phyloP scores from a whole-genome alignment of 345 rosid species.

The Anacardium occidentale region DNA sequence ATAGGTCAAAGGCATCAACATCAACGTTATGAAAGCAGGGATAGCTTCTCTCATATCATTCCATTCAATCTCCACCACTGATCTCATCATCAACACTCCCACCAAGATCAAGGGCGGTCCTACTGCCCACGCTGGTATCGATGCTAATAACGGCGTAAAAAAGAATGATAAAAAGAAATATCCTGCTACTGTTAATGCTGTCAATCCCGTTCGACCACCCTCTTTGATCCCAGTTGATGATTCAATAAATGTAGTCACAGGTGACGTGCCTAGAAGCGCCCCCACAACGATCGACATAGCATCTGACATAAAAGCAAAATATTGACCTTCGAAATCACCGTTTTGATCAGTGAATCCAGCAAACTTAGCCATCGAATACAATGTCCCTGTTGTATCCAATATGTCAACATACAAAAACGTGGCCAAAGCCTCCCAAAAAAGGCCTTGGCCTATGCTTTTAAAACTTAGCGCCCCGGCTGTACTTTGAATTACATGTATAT shows the following conservation, averaged over 20 bases:
- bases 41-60: slow-evolving; percentile 89
- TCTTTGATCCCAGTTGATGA: slow-evolving; percentile 91
- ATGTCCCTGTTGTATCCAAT: slow-evolving; percentile 81
- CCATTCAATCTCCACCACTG: too few relatives aligned
- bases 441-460: slow-evolving; percentile 48
- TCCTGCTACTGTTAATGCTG: slow-evolving; percentile 76
- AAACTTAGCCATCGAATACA: slow-evolving; percentile 88
- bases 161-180: slow-evolving; percentile 80
- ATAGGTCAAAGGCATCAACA: slow-evolving; percentile 81
- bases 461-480: slow-evolving; percentile 92
- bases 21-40: slow-evolving; percentile 79
- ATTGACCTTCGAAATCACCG: slow-evolving; percentile 78
- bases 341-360: slow-evolving; percentile 67
- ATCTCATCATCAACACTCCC: slow-evolving; percentile 93
- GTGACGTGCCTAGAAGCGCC: slow-evolving; percentile 86
- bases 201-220: slow-evolving; percentile 83
- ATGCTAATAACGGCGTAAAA: slow-evolving; percentile 80
- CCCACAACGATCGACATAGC: slow-evolving; percentile 81
- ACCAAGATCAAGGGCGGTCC: slow-evolving; percentile 91
- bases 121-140: slow-evolving; percentile 93
- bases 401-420: slow-evolving; percentile 88
- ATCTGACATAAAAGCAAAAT: slow-evolving; percentile 94
- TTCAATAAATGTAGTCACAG: slow-evolving; percentile 77
- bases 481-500: slow-evolving; percentile 54
- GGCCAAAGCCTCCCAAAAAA: slow-evolving; percentile 83